A percentile compares a stretch with the other conserved stretches of the same genome.
Evolutionary conservation across 441 rosid genomes (phyloP).

Genomic region (Gossypium aridum): DNA sequence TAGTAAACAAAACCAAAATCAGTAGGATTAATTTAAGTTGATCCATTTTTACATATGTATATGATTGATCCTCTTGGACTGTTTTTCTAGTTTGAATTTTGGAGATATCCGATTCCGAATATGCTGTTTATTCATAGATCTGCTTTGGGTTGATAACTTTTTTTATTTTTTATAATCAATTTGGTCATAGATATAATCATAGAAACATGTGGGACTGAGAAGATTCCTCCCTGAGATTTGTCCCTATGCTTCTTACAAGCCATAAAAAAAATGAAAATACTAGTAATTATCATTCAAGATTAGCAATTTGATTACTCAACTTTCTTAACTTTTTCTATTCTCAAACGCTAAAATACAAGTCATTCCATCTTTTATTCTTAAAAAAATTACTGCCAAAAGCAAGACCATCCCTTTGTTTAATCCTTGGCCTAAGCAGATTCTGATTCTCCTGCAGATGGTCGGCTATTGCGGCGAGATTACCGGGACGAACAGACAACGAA

Average conservation of each 20-base stretch:
- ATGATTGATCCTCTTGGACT: not conserved
- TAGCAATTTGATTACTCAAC: not conserved
- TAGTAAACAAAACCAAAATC: too few relatives aligned
- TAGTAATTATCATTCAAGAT: not conserved
- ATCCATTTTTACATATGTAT: not conserved
- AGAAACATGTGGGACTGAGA: conserved; percentile 14
- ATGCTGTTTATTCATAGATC: not conserved
- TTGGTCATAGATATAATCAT: not conserved
- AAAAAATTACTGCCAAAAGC: not conserved
- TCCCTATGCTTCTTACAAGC: not conserved
- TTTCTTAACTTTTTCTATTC: too few relatives aligned
- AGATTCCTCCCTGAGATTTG: conserved; percentile 17
- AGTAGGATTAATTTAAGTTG: too few relatives aligned
- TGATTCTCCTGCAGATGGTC: conserved; percentile 36
- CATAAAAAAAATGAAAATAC: not conserved
- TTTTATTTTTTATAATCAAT: not conserved
- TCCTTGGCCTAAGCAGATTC: conserved; percentile 4
- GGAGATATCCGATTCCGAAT: not conserved
- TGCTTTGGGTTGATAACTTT: not conserved
- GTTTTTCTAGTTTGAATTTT: not conserved
- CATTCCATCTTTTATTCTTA: not conserved
- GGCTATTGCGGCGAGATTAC: conserved; percentile 46
- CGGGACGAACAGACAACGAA: conserved; percentile 49
- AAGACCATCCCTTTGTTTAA: not conserved
- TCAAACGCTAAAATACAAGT: not conserved